phyloP scores from a whole-genome alignment of 176 grass and related monocot genomes.

The Juncus inflexus region DNA sequence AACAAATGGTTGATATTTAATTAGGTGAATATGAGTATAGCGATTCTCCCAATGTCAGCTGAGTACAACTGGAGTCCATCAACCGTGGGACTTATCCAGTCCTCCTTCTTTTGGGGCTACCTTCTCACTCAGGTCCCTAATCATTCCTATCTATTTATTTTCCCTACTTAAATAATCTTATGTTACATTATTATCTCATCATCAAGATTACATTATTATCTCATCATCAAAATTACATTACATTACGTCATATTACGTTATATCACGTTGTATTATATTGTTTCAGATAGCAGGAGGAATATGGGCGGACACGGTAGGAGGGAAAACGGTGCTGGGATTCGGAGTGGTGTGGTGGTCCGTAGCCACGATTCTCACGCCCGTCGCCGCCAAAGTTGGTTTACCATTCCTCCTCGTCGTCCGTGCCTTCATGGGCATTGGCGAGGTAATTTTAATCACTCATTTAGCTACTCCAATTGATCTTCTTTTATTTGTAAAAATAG shows the following conservation, averaged over 20 bases:
- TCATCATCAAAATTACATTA: neutral
- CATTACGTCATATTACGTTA: neutral
- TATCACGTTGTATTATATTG: neutral
- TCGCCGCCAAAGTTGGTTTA: slow-evolving; percentile 74
- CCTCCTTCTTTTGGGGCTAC: slow-evolving; percentile 99
- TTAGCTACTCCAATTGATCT: too few relatives aligned
- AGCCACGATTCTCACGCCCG: slow-evolving; percentile 77
- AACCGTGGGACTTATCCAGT: slow-evolving; percentile 83
- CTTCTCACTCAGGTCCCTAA: slow-evolving; percentile 76
- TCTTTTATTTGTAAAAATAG: too few relatives aligned
- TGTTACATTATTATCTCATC: too few relatives aligned
- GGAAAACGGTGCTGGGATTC: slow-evolving; percentile 86
- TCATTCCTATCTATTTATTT: neutral
- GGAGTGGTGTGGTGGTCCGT: slow-evolving; percentile 92
- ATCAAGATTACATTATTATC: neutral
- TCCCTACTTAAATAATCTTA: neutral
- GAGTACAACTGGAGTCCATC: slow-evolving; percentile 86
- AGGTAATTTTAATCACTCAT: slow-evolving; percentile 35
- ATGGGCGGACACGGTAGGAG: slow-evolving; percentile 93
- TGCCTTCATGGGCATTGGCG: slow-evolving; percentile 93
- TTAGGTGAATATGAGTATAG: slow-evolving; percentile 99
- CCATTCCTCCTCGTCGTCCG: slow-evolving; percentile 85
- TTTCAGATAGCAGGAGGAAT: slow-evolving; percentile 89
- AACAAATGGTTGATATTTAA: neutral
- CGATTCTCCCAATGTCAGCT: slow-evolving; percentile 88